Percentiles rank a stretch among this genome's conserved stretches.
Evolutionary conservation across 345 rosid species (phyloP).

Genomic region (Camelina hispida): DNA sequence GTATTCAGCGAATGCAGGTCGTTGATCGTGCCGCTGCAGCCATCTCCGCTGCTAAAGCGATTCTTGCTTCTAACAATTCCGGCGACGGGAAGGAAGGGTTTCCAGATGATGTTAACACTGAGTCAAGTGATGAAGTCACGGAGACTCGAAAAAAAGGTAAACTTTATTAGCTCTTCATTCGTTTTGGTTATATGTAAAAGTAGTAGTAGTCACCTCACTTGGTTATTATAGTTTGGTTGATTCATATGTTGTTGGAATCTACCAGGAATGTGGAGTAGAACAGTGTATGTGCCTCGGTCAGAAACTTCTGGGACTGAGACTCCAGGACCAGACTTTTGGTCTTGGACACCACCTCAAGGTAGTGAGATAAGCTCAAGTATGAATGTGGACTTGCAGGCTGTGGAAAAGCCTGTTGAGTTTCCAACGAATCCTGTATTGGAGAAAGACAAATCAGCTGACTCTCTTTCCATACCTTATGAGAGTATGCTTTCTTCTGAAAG

Average conservation of each 20-base stretch:
- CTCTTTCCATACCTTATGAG: conserved; percentile 76
- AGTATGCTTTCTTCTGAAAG: conserved; percentile 54
- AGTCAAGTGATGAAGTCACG: neutral
- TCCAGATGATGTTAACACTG: neutral
- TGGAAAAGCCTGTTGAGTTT: conserved; percentile 42
- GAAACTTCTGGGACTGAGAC: conserved; percentile 55
- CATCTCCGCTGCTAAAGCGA: conserved; percentile 72
- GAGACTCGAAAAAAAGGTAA: conserved; percentile 24
- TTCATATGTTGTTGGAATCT: conserved; percentile 5
- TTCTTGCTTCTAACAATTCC: conserved; percentile 52
- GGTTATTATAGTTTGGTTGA: neutral
- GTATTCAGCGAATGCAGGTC: conserved; percentile 80
- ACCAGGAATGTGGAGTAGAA: conserved; percentile 50
- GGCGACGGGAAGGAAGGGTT: conserved; percentile 29
- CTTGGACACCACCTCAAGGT: conserved; percentile 76
- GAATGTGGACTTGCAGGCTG: conserved; percentile 36
- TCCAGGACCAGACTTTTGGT: conserved; percentile 98
- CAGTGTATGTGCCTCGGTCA: conserved; percentile 50
- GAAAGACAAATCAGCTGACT: conserved; percentile 60
- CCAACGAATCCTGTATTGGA: conserved; percentile 57
- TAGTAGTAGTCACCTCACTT: neutral
- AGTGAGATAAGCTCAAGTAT: conserved; percentile 38
- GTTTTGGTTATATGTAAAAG: neutral
- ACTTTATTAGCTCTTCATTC: neutral
- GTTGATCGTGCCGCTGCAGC: conserved; percentile 88